Evolutionary conservation across 306 rosid species (phyloP).

Genomic region (Gynostemma pentaphyllum): DNA sequence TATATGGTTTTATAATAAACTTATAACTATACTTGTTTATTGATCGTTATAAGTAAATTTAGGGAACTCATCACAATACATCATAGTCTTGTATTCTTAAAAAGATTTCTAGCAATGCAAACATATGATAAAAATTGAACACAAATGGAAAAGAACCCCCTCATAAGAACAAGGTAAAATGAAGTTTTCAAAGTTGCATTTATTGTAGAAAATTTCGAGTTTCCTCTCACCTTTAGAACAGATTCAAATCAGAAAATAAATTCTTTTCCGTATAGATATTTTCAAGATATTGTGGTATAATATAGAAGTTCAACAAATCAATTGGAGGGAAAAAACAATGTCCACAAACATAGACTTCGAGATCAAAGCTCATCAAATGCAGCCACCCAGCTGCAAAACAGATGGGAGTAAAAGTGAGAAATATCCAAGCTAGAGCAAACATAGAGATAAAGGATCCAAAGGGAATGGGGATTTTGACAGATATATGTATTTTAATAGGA

Average conservation of each 20-base stretch:
- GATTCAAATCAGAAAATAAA: neutral
- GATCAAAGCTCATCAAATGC: constrained; percentile 36
- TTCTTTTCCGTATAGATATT: neutral
- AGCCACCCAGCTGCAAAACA: constrained; percentile 68
- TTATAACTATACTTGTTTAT: too few species aligned
- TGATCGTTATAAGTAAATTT: too few species aligned
- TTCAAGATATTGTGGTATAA: neutral
- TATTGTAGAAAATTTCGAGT: neutral
- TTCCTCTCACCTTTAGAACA: neutral
- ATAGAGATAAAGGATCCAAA: constrained; percentile 1
- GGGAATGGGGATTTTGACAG: too few species aligned
- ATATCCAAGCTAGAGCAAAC: neutral
- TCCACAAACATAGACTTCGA: neutral
- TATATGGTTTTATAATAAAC: too few species aligned
- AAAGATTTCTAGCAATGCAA: too few species aligned
- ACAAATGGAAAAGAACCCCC: too few species aligned
- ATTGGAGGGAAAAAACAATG: neutral
- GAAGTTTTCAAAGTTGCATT: neutral
- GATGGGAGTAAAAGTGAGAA: neutral
- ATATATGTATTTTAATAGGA: too few species aligned
- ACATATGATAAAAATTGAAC: too few species aligned
- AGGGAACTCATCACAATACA: too few species aligned
- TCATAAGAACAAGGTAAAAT: neutral
- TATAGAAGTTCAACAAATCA: neutral
- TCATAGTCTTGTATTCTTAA: too few species aligned